Base-by-base conservation (phyloP, 345 rosid species). In the Abelmoschus esculentus region DNA sequence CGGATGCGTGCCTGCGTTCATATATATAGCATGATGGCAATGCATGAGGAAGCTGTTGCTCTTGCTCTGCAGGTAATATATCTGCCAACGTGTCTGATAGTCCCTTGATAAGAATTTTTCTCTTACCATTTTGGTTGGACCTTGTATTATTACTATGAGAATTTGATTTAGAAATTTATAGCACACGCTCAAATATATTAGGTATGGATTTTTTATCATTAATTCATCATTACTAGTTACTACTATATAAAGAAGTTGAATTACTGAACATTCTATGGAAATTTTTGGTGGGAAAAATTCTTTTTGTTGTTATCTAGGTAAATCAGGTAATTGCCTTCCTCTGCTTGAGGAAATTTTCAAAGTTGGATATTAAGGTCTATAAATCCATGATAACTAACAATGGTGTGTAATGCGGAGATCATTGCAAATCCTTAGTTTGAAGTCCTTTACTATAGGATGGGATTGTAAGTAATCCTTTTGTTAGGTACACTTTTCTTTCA, bases 31-130 rank as follows among this genome's bases (percentile, higher is more conserved):
- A 91, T 95, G 99, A 95, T 95, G 99, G 85, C 92, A 75, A 95
- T 91, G 98, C 93, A 91, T 74, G 99, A 95, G 86, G 99, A 95
- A 82, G 99, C 99, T 62, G 98, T 91, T 85, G 98, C 96, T 66
- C 96, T 95, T 75, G 98, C 99, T 82, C 81, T 95, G 71, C 96
- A 91, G 99, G 99, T 95, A 60, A 79, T 52, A 32, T 6, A 66
- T 66, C n/a, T 22, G 10, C 61, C 31, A 63, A 18, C 2, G 49
- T 8, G 6, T 63, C 38, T 65, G 19, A 13, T 2, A 6, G 7
- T 28, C 36, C 26, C 64, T 71, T 17, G 17, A 46, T 26, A 18
- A 49, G 32, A 13, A 2, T 15, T 15, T 52, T 68, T 54, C 58
- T 54, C 40, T 1, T 59, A 4, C 66, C 18, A 44, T 64, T 47